Base-by-base conservation (phyloP, 2,329 filamentous ascomycete genomes). In the Hypoxylon sp. region DNA sequence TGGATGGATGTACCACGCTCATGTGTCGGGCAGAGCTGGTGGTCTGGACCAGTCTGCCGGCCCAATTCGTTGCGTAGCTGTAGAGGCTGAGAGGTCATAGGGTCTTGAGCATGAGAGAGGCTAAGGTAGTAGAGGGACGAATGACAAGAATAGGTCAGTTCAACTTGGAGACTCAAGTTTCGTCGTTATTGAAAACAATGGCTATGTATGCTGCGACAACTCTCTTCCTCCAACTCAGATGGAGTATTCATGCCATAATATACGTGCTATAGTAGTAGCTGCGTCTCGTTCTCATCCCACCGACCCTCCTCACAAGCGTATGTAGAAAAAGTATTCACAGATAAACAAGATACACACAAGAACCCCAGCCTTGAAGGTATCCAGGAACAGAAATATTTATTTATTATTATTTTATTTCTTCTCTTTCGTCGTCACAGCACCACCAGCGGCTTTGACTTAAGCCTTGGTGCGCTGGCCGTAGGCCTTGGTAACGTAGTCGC, bases 401-500 rank as follows among this genome's bases (percentile, higher is more conserved):
- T n/a, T n/a, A n/a, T n/a, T n/a, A n/a, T n/a, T n/a, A n/a, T n/a
- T n/a, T n/a, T n/a, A n/a, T n/a, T 40, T 18, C 31, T 23, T 21
- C 37, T 42, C 13, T 42, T 42, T 18, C 20, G 7, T 41, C n/a
- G n/a, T n/a, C n/a, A n/a, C n/a, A n/a, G n/a, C n/a, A n/a, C n/a
- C n/a, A n/a, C n/a, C n/a, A n/a, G n/a, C n/a, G n/a, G n/a, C n/a
- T n/a, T n/a, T n/a, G n/a, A n/a, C n/a, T 6, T 63, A 63, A 29
- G 57, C 59, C 54, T 76, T 82, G 68, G 78, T 78, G 58, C 89
- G 82, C 83, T 95, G 86, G 60, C 93, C 93, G 74, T 97, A 97
- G 24, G 93, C 86, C 86, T 91, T 95, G 73, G 95, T 98, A 67
- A 92, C 94, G 75, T 98, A 99, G 77, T 96, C 91, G 70, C 95